These are phyloP conservation scores for Centella asiatica DNA, from an alignment of 129 eudicot genomes.

Conservation along the genomic window DNA sequence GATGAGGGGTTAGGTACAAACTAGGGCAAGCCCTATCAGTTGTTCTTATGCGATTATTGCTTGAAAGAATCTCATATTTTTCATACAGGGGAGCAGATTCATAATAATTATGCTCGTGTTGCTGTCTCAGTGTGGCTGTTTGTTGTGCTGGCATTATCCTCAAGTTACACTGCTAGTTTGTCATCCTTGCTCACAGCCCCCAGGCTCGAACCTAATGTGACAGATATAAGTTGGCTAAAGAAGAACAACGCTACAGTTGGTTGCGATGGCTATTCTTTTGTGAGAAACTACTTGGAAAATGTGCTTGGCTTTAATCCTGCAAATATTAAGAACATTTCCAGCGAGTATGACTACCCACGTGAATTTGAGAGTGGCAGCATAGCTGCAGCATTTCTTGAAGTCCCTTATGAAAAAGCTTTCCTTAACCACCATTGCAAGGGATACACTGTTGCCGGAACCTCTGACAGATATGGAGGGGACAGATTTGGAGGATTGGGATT, in stretches of 20 bases:
- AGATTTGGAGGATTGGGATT: conserved; percentile 31
- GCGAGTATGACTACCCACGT: conserved; percentile 10
- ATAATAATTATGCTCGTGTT: conserved; percentile 20
- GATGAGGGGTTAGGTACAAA: no score
- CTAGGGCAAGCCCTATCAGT: no score
- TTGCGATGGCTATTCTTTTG: conserved; percentile 28
- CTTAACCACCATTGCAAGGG: conserved; percentile 23
- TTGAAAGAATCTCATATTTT: no score
- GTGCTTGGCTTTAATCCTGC: conserved; percentile 17
- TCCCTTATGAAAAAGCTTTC: conserved; percentile 30
- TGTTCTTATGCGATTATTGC: no score
- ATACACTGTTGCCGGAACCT: conserved; percentile 18
- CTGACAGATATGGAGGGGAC: conserved; percentile 28
- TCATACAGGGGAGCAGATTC: conserved; percentile 22
- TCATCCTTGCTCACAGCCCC: conserved; percentile 33
- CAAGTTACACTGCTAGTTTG: conserved; percentile 24
- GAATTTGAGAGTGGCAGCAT: conserved; percentile 23
- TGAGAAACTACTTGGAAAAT: conserved; percentile 21
- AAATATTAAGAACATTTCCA: conserved; percentile 15
- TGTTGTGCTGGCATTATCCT: conserved; percentile 25
- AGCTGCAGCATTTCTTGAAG: conserved; percentile 28
- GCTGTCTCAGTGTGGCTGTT: conserved; percentile 29
- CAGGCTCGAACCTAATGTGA: conserved; percentile 28
- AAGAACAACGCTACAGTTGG: conserved; percentile 24
- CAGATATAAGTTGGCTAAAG: conserved; percentile 23